Base-by-base conservation (phyloP, 306 rosid species). In the Vicia faba region DNA sequence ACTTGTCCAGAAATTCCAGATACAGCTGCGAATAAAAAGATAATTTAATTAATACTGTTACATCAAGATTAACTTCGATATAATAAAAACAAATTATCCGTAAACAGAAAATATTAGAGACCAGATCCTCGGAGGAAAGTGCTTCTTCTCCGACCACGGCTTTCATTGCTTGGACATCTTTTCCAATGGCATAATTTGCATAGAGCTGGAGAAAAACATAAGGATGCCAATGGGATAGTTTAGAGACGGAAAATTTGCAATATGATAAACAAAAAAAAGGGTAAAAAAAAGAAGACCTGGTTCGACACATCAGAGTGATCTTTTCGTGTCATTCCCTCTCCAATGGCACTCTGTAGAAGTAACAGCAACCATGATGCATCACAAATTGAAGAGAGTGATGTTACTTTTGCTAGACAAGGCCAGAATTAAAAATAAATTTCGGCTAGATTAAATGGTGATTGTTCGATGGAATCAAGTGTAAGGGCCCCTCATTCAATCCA, bases 61-160 rank as follows among this genome's bases (percentile, higher is more conserved):
- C 58, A 66, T 76, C 13, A 14, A 55, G 38, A 60, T 33, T 35
- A 54, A 69, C 29, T 35, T 61, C 28, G 38, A 15, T 4, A 2
- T 16, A 36, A 70, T 13, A 67, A 66, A 66, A 12, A 58, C 46
- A 53, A 57, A 61, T 4, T n/a, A 70, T 23, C 19, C 4, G 13
- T 25, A 10, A 51, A 62, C 18, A 39, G 50, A 56, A 36, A 60
- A 39, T 61, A 70, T 36, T 23, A 80, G 76, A 78, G 72, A 93
- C 99, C 99, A 95, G 70, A 66, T 95, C 99, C 87, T 95, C 97
- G 4, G 97, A 95, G 36, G 99, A 95, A 71, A 95, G 99, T 35
- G 97, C 97, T 84, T 95, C 97, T 82, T 95, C 99, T 82, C 99
- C 99, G 0, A 95, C 99, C 79, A 95, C 97, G 26, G 96, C 99